A percentile compares a stretch with the other conserved stretches of the same genome.
Conservation (phyloP, 306 rosid genomes). For the Sicyos baderoa region DNA sequence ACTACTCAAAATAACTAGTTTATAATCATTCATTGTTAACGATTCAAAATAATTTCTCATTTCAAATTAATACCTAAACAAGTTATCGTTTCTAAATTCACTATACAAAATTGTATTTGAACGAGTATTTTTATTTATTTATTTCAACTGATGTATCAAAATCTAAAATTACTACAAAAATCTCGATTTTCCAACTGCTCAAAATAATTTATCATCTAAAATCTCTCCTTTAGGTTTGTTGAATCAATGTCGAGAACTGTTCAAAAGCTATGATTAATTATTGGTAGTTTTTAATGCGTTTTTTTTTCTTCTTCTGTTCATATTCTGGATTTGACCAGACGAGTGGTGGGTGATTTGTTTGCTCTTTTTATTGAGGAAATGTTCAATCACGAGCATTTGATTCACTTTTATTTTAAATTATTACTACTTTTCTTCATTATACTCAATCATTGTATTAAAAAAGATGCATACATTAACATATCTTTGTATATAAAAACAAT, state of each 20-base stretch:
- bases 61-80: too few species aligned
- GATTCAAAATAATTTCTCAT: too few species aligned
- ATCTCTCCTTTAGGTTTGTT: too few species aligned
- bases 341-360: background rate
- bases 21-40: too few species aligned
- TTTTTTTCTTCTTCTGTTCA: constrained; percentile 8
- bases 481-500: background rate
- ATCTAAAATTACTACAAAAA: too few species aligned
- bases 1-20: too few species aligned
- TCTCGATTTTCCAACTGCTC: too few species aligned
- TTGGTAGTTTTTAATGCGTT: background rate
- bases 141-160: too few species aligned
- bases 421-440: background rate
- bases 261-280: background rate
- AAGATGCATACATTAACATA: background rate
- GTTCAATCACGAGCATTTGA: constrained; percentile 3
- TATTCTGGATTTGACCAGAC: background rate
- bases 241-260: constrained; percentile 3
- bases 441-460: background rate
- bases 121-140: too few species aligned
- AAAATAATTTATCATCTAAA: too few species aligned
- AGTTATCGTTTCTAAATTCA: too few species aligned
- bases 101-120: too few species aligned
- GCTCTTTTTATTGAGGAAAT: background rate
- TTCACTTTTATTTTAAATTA: background rate